Conservation (phyloP, 1,284 basidiomycete species). For the Cutaneotrichosporon spelunceum region DNA sequence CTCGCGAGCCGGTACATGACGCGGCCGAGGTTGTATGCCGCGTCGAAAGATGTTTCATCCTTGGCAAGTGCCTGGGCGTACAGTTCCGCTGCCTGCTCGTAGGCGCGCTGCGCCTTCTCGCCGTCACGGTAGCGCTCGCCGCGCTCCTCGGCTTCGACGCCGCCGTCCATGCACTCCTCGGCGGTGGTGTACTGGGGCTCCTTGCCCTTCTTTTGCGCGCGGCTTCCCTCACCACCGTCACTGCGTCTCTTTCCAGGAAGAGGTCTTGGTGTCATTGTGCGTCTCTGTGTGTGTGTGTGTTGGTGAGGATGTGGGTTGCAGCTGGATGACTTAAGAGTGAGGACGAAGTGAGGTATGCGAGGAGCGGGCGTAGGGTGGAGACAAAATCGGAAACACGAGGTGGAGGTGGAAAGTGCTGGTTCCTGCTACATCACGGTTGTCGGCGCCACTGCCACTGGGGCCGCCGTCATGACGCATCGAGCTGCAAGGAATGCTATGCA, state of each 20-base stretch:
- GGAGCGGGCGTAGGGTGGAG: background rate
- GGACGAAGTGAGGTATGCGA: too few relatives aligned
- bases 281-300: constrained; percentile 2
- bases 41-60: constrained; percentile 40
- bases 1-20: constrained; percentile 45
- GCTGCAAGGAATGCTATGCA: too few relatives aligned
- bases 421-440: background rate
- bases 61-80: constrained; percentile 45
- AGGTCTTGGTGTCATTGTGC: constrained; percentile 11
- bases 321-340: background rate
- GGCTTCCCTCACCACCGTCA: constrained; percentile 13
- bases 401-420: constrained; percentile 3
- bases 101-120: constrained; percentile 50
- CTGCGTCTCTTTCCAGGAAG: constrained; percentile 18
- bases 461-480: background rate
- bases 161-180: constrained; percentile 51
- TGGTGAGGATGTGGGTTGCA: background rate
- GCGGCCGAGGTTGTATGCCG: constrained; percentile 51
- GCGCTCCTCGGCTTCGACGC: constrained; percentile 52
- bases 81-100: constrained; percentile 47
- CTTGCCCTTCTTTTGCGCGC: constrained; percentile 34
- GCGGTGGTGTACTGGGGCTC: constrained; percentile 49
- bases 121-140: constrained; percentile 51
- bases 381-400: background rate
- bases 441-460: background rate